Conservation (phyloP, 2,329 filamentous ascomycete species). For the Aspergillus cejpii region DNA sequence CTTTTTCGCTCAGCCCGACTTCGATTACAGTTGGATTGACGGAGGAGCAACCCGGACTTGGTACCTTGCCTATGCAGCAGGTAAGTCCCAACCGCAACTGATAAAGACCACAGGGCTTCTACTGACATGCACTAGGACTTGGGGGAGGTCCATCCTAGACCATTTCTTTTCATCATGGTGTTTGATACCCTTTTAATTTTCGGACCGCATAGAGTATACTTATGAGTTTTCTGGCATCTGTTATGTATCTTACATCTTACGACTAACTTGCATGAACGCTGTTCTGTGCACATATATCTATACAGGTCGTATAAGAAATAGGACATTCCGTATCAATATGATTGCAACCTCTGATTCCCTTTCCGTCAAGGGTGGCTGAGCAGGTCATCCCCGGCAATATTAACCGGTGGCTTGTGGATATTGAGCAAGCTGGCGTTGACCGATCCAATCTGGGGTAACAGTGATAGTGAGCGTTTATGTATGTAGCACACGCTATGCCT, state of each 20-base stretch:
- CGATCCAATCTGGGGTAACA: background rate
- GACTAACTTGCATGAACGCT: background rate
- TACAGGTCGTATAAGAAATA: background rate
- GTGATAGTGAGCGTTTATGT: too few relatives aligned
- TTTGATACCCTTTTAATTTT: background rate
- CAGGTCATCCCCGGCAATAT: too few relatives aligned
- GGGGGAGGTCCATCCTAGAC: background rate
- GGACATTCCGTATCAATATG: background rate
- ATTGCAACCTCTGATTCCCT: too few relatives aligned
- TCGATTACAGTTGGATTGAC: conserved; percentile 61
- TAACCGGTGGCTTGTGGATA: background rate
- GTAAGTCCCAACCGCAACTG: conserved; percentile 36
- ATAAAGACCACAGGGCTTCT: background rate
- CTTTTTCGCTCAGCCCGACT: conserved; percentile 64
- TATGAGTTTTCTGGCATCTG: background rate
- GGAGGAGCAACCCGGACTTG: conserved; percentile 77
- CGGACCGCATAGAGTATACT: background rate
- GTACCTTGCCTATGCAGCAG: conserved; percentile 74
- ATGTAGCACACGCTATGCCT: background rate
- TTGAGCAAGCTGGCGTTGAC: background rate
- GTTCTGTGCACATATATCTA: background rate
- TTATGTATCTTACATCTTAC: background rate
- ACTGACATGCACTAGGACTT: background rate
- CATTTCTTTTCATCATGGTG: background rate
- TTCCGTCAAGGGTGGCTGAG: too few relatives aligned